phyloP scores from a whole-genome alignment of 176 grass and related monocot genomes.

The Zizania latifolia region DNA sequence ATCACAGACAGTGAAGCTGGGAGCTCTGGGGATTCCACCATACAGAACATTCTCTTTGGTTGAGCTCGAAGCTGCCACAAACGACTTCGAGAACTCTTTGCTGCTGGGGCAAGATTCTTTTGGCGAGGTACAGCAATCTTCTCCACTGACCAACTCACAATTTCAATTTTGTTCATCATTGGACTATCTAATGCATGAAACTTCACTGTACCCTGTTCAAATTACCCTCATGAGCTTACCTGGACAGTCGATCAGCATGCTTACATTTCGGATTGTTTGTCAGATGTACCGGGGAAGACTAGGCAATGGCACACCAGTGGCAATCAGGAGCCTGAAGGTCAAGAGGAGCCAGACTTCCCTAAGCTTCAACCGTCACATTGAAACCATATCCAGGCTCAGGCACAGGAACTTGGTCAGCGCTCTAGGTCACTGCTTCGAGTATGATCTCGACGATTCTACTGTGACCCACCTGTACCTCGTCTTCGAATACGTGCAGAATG shows the following conservation, averaged over 20 bases:
- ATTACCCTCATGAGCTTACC: background rate
- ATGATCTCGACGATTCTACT: conserved; percentile 70
- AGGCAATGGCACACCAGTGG: conserved; percentile 64
- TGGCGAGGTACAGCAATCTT: conserved; percentile 48
- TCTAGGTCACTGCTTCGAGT: conserved; percentile 87
- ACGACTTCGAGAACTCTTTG: conserved; percentile 85
- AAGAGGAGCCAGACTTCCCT: conserved; percentile 59
- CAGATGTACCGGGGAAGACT: conserved; percentile 80
- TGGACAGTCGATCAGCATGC: background rate
- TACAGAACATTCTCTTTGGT: conserved; percentile 85
- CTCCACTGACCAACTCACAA: background rate
- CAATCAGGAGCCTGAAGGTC: conserved; percentile 79
- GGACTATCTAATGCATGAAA: background rate
- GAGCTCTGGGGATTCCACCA: conserved; percentile 73
- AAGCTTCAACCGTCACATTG: conserved; percentile 75
- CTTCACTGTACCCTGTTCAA: background rate
- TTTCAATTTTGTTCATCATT: background rate
- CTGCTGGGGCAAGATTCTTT: conserved; percentile 70
- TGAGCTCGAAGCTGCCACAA: conserved; percentile 80
- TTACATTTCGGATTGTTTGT: background rate
- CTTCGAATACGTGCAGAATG: conserved; percentile 72
- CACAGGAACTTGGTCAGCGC: conserved; percentile 75
- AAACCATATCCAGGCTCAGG: conserved; percentile 80
- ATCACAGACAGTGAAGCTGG: conserved; percentile 76
- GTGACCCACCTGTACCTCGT: conserved; percentile 70